phyloP scores from a whole-genome alignment of 805 yeast species.

The Wickerhamomyces silvicola region DNA sequence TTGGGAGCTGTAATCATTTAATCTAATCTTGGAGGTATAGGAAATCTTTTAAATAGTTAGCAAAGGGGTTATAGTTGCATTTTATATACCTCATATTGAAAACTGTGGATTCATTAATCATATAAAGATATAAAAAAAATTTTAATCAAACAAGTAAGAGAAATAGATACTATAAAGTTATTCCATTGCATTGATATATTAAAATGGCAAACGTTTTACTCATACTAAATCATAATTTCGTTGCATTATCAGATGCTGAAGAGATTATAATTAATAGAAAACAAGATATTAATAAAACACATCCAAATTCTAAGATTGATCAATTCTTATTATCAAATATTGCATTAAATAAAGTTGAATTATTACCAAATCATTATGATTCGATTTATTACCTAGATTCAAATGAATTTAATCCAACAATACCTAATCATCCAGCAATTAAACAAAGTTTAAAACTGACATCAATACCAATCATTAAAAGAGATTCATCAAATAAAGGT shows the following conservation, averaged over 20 bases:
- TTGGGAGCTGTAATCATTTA: too few relatives aligned
- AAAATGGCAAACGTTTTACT: constrained; percentile 18
- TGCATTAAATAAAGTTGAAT: constrained; percentile 16
- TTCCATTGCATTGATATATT: neutral
- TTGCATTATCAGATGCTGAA: constrained; percentile 19
- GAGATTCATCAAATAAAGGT: constrained; percentile 10
- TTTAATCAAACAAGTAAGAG: too few relatives aligned
- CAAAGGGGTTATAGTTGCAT: too few relatives aligned
- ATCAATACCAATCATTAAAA: constrained; percentile 7
- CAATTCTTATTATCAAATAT: constrained; percentile 22
- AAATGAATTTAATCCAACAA: constrained; percentile 14
- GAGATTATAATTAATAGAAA: constrained; percentile 12
- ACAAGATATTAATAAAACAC: constrained; percentile 7
- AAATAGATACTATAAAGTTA: neutral
- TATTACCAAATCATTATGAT: constrained; percentile 17
- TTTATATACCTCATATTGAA: too few relatives aligned
- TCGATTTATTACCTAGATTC: constrained; percentile 20
- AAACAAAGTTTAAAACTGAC: constrained; percentile 13
- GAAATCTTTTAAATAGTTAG: too few relatives aligned
- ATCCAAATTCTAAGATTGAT: constrained; percentile 13
- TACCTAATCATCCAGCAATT: constrained; percentile 21
- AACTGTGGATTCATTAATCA: too few relatives aligned
- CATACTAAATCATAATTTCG: constrained; percentile 20
- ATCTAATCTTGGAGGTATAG: too few relatives aligned
- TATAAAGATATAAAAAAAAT: too few relatives aligned